Percentiles rank a stretch among this genome's conserved stretches.
Evolutionary conservation across 1,139 yeast genomes (phyloP).

Genomic region (Kurtzmaniella quercitrusa): DNA sequence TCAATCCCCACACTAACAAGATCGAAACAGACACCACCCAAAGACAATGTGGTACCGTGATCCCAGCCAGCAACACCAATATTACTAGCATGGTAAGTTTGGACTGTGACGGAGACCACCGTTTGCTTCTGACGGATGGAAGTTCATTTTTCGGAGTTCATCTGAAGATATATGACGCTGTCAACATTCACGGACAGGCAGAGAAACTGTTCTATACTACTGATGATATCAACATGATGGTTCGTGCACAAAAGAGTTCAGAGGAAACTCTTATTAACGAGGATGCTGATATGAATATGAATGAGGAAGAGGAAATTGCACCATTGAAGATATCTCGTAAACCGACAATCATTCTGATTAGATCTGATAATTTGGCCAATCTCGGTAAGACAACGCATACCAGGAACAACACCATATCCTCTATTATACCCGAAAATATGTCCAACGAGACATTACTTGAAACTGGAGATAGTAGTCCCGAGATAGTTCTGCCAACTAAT

Average conservation of each 20-base stretch:
- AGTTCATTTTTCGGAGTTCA: conserved; percentile 55
- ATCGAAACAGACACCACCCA: conserved; percentile 31
- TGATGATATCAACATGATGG: conserved; percentile 29
- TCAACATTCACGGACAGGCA: conserved; percentile 18
- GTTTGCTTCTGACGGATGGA: conserved; percentile 50
- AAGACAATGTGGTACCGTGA: conserved; percentile 58
- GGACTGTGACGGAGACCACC: conserved; percentile 25
- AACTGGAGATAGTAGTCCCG: conserved; percentile 3
- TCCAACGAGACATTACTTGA: conserved; percentile 18
- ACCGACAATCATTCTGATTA: conserved; percentile 9
- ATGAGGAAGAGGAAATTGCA: conserved; percentile 10
- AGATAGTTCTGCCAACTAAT: neutral
- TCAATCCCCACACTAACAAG: conserved; percentile 28
- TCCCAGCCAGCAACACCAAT: conserved; percentile 54
- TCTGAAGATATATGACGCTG: conserved; percentile 36
- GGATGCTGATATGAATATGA: neutral
- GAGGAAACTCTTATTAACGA: conserved; percentile 25
- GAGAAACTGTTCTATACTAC: conserved; percentile 30
- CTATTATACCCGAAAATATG: conserved; percentile 9
- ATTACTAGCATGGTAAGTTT: conserved; percentile 41
- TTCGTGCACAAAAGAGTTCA: conserved; percentile 16
- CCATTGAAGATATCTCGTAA: conserved; percentile 25
- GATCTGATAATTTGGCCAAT: neutral
- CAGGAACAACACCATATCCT: conserved; percentile 3
- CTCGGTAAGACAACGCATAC: neutral